Conservation (phyloP, 2,329 filamentous ascomycete species). For the Nemania sp. region DNA sequence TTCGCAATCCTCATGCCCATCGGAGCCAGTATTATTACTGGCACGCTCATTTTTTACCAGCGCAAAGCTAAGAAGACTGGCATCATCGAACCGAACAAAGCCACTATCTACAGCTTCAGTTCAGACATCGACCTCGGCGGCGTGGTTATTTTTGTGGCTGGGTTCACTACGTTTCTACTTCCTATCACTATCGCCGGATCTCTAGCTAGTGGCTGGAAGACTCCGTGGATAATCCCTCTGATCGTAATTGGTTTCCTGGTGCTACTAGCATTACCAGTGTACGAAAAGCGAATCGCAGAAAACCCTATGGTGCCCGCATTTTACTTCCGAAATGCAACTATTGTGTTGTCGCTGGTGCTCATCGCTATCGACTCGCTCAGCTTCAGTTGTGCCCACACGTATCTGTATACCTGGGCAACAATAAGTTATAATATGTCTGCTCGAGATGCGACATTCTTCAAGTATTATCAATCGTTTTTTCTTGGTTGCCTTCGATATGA, state of each 20-base stretch:
- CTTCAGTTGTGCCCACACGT: not conserved
- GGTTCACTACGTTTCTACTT: not conserved
- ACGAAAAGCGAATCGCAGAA: not conserved
- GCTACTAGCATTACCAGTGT: not conserved
- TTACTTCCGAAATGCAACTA: not conserved
- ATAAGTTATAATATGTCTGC: not conserved
- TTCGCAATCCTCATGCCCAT: not conserved
- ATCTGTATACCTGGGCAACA: not conserved
- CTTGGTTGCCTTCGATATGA: not conserved
- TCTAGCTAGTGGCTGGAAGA: not conserved
- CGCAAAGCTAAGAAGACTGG: not conserved
- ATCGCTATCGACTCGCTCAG: not conserved
- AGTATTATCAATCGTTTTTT: not conserved
- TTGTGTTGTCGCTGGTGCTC: not conserved
- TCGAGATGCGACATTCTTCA: not conserved
- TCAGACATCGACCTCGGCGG: not conserved
- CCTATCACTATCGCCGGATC: not conserved
- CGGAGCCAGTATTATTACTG: not conserved
- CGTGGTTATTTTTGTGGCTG: not conserved
- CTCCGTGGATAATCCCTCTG: not conserved
- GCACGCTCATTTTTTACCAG: not conserved
- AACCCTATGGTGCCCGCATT: not conserved
- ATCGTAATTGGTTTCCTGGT: not conserved
- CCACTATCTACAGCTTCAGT: not conserved
- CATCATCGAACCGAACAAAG: not conserved